Evolutionary conservation across 2,329 filamentous ascomycete genomes (phyloP).

Genomic region (Fusarium succisae): DNA sequence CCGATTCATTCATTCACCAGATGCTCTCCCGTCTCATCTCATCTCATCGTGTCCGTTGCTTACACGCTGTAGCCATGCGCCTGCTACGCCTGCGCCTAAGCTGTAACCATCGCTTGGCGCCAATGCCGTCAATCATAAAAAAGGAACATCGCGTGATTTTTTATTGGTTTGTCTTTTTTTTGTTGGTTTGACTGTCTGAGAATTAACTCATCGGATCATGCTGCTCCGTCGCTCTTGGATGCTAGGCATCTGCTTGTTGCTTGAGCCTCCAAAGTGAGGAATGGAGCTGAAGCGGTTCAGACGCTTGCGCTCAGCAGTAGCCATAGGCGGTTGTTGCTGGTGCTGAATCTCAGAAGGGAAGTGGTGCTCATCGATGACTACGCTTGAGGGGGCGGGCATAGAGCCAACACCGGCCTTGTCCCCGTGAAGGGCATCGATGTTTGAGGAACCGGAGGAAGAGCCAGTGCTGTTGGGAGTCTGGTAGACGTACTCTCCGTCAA

Average conservation of each 20-base stretch:
- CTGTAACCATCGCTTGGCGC: conserved; percentile 24
- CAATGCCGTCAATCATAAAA: conserved; percentile 43
- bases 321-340: conserved; percentile 22
- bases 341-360: conserved; percentile 30
- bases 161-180: conserved; percentile 22
- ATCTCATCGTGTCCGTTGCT: conserved; percentile 34
- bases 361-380: conserved; percentile 40
- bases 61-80: conserved; percentile 25
- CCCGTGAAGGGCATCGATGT: conserved; percentile 51
- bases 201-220: conserved; percentile 47
- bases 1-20: conserved; percentile 32
- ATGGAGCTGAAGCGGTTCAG: conserved; percentile 66
- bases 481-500: conserved; percentile 96
- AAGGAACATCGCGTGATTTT: conserved; percentile 20
- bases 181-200: conserved; percentile 15
- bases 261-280: conserved; percentile 59
- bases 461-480: conserved; percentile 68
- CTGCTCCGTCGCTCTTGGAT: conserved; percentile 55
- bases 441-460: conserved; percentile 60
- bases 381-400: conserved; percentile 33
- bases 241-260: conserved; percentile 47
- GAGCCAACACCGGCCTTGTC: conserved; percentile 42
- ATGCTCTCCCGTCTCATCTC: conserved; percentile 32
- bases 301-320: conserved; percentile 55
- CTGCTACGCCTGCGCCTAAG: conserved; percentile 32